Conservation (phyloP, 1,284 basidiomycete genomes). For the Leucoagaricus sp. region DNA sequence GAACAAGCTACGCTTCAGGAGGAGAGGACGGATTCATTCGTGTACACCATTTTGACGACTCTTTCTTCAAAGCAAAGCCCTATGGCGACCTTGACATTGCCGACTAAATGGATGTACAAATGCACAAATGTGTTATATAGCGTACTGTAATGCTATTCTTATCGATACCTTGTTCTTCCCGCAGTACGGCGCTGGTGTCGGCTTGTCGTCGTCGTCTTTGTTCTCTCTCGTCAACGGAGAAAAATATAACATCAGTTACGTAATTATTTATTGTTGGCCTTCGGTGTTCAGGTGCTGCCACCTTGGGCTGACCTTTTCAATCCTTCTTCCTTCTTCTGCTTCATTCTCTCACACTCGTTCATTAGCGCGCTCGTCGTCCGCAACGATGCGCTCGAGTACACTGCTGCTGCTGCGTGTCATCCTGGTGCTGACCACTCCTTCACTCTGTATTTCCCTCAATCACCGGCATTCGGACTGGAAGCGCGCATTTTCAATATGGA, state of each 20-base stretch:
- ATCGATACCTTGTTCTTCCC: constrained; percentile 9
- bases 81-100: constrained; percentile 88
- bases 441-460: constrained; percentile 3
- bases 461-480: constrained; percentile 7
- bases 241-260: not conserved
- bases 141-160: constrained; percentile 2
- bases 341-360: constrained; percentile 2
- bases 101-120: constrained; percentile 39
- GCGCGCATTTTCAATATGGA: not conserved
- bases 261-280: not conserved
- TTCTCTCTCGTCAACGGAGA: not conserved
- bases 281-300: not conserved
- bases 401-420: constrained; percentile 3
- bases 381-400: constrained; percentile 20
- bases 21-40: constrained; percentile 96
- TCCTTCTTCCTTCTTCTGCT: constrained; percentile 2
- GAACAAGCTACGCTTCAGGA: constrained; percentile 90
- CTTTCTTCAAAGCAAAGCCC: constrained; percentile 86
- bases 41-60: constrained; percentile 91
- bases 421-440: not conserved
- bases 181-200: not conserved
- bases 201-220: not conserved
- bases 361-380: constrained; percentile 25
- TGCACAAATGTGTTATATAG: constrained; percentile 6
- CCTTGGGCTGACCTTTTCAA: constrained; percentile 3